Conservation (phyloP, 306 rosid species). For the Styphnolobium japonicum region DNA sequence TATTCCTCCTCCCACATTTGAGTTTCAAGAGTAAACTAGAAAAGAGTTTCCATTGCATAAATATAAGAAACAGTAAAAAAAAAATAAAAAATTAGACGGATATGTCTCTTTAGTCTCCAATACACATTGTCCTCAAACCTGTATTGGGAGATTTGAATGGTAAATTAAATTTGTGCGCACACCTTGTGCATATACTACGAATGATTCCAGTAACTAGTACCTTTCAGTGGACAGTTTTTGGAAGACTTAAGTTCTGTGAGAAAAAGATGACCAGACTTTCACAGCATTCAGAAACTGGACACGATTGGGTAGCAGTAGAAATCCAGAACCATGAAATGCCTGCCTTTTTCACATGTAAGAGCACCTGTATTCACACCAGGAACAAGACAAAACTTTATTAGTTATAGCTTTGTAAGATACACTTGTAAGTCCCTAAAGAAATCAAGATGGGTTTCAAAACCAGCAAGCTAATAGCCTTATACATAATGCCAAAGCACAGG, state of each 20-base stretch:
- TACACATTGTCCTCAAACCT: background rate
- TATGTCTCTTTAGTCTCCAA: background rate
- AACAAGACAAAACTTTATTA: background rate
- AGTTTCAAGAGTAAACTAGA: slow-evolving; percentile 3
- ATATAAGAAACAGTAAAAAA: background rate
- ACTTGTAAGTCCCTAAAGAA: background rate
- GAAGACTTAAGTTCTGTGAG: background rate
- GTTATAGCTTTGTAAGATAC: background rate
- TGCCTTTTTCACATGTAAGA: background rate
- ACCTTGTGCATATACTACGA: background rate
- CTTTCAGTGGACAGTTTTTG: background rate
- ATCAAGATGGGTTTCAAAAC: background rate
- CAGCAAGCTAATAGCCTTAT: background rate
- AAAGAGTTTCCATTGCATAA: background rate
- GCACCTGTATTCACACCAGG: background rate
- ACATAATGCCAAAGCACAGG: background rate
- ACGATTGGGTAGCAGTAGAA: background rate
- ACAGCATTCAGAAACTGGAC: background rate
- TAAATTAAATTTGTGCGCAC: background rate
- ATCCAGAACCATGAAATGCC: background rate
- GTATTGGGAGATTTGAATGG: background rate
- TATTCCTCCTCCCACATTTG: background rate
- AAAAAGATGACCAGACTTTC: background rate
- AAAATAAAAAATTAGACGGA: background rate
- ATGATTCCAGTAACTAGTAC: background rate